These are phyloP conservation scores for Aureobasidium leucospermi DNA, from an alignment of 2,329 filamentous ascomycete species.

Conservation along the genomic window DNA sequence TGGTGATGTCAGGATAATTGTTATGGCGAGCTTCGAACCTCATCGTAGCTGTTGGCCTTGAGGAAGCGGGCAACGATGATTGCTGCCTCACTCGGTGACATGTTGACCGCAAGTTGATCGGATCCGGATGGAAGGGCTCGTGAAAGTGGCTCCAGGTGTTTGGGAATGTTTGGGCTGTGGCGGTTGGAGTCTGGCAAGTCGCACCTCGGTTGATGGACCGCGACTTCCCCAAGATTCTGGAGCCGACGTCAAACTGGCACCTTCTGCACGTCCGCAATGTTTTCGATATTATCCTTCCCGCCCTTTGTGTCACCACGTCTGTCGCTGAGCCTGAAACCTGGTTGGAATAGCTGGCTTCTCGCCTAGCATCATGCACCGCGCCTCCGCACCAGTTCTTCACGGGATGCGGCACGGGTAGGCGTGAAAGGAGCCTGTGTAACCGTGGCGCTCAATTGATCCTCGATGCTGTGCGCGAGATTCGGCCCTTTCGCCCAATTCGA, in stretches of 20 bases:
- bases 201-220: constrained; percentile 6
- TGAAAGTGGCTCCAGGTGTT: background rate
- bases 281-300: background rate
- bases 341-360: constrained; percentile 9
- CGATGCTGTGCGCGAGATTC: background rate
- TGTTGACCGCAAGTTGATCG: constrained; percentile 14
- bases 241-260: constrained; percentile 7
- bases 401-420: constrained; percentile 1
- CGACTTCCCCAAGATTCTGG: background rate
- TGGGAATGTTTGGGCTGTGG: constrained; percentile 3
- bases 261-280: constrained; percentile 3
- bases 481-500: background rate
- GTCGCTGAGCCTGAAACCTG: constrained; percentile 7
- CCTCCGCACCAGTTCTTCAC: constrained; percentile 10
- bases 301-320: background rate
- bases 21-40: constrained; percentile 22
- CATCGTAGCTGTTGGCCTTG: constrained; percentile 29
- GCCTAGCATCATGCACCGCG: constrained; percentile 11
- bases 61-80: constrained; percentile 32
- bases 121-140: background rate
- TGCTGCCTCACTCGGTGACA: constrained; percentile 28
- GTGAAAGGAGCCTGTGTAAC: background rate
- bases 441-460: background rate
- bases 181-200: background rate
- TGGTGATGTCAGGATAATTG: background rate